Evolutionary conservation across 2,329 filamentous ascomycete species (phyloP).

Genomic region (Basipetospora chlamydospora): DNA sequence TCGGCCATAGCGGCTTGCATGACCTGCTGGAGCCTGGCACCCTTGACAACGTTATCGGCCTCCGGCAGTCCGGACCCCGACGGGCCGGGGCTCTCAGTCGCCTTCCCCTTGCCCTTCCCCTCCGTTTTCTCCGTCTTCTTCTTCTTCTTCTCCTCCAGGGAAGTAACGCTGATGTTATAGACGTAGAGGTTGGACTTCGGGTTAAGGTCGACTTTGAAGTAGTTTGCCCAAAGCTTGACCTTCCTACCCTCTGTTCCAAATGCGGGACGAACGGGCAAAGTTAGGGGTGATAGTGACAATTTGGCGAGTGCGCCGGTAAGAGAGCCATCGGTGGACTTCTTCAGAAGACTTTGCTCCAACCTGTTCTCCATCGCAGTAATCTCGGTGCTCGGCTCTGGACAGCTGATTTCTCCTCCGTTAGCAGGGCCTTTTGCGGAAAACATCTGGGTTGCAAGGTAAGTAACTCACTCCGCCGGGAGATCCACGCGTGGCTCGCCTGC

Average conservation of each 20-base stretch:
- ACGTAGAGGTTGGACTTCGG: constrained; percentile 21
- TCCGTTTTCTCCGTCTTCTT: too few relatives aligned
- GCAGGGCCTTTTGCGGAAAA: constrained; percentile 7
- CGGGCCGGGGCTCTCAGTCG: constrained; percentile 3
- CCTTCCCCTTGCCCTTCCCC: constrained; percentile 8
- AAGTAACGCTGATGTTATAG: constrained; percentile 34
- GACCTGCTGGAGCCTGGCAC: constrained; percentile 4
- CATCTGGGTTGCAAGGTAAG: too few relatives aligned
- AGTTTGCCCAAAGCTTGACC: constrained; percentile 39
- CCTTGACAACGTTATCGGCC: constrained; percentile 7
- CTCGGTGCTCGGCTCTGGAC: too few relatives aligned
- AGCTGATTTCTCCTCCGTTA: too few relatives aligned
- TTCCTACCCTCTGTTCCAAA: constrained; percentile 28
- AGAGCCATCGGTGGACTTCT: too few relatives aligned
- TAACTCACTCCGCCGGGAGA: too few relatives aligned
- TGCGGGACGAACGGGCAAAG: constrained; percentile 34
- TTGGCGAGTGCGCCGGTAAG: too few relatives aligned
- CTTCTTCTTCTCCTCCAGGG: constrained; percentile 18
- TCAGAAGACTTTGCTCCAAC: too few relatives aligned
- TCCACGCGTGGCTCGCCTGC: constrained; percentile 10
- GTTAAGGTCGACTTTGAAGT: constrained; percentile 29
- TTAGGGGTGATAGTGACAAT: too few relatives aligned
- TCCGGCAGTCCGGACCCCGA: too few relatives aligned
- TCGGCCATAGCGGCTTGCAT: constrained; percentile 21
- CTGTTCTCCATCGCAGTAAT: too few relatives aligned